Conservation (phyloP, 805 yeast genomes). For the Saccharomycopsis schoenii region DNA sequence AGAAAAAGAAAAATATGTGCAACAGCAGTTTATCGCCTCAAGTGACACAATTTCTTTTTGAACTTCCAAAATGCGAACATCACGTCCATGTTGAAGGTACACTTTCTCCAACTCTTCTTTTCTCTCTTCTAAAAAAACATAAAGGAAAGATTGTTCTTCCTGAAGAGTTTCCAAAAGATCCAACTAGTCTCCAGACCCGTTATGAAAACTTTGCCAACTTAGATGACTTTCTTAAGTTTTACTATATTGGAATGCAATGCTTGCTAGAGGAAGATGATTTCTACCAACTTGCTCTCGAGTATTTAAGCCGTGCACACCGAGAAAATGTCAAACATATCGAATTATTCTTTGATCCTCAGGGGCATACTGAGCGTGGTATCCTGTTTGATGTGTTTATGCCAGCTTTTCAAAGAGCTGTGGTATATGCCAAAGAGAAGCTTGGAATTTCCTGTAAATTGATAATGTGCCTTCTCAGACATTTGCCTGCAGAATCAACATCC, state of each 20-base stretch:
- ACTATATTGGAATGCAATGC: constrained; percentile 77
- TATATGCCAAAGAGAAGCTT: constrained; percentile 46
- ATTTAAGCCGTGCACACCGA: constrained; percentile 45
- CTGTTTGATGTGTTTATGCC: constrained; percentile 46
- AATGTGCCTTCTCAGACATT: constrained; percentile 75
- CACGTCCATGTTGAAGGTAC: constrained; percentile 83
- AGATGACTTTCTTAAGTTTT: constrained; percentile 70
- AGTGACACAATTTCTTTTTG: constrained; percentile 38
- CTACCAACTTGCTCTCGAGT: constrained; percentile 66
- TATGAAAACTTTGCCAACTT: constrained; percentile 56
- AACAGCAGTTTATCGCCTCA: neutral
- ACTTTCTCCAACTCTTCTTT: constrained; percentile 62
- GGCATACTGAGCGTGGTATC: constrained; percentile 63
- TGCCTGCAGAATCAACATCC: constrained; percentile 35
- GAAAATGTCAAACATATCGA: constrained; percentile 63
- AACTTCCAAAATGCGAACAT: constrained; percentile 80
- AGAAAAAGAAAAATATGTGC: neutral
- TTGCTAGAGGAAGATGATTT: constrained; percentile 61
- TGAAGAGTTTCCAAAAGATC: constrained; percentile 46
- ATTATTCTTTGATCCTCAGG: constrained; percentile 78
- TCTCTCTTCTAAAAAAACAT: constrained; percentile 51
- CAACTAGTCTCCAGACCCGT: constrained; percentile 46
- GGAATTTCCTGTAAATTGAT: constrained; percentile 63
- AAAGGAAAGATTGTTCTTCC: constrained; percentile 52
- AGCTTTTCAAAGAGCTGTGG: constrained; percentile 62